Conservation (phyloP, 305 asterid genomes). For the Solanum chacoense region DNA sequence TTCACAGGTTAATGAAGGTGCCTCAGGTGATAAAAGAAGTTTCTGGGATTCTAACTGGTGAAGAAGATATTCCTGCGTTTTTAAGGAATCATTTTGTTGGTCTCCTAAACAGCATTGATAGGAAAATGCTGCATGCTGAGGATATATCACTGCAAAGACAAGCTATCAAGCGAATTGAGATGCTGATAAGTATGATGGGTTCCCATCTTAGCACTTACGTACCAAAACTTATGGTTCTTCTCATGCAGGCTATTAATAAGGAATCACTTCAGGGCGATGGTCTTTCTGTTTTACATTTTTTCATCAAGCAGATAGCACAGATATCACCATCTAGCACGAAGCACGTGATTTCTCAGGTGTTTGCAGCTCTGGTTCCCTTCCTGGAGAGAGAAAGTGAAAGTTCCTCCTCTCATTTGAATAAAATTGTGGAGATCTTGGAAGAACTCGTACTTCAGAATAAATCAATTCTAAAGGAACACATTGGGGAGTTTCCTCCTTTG, state of each 20-base stretch:
- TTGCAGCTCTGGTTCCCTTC: slow-evolving; percentile 93
- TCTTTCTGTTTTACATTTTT: slow-evolving; percentile 70
- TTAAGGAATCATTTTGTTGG: slow-evolving; percentile 79
- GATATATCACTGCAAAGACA: slow-evolving; percentile 68
- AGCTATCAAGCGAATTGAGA: slow-evolving; percentile 77
- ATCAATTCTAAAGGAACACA: slow-evolving; percentile 55
- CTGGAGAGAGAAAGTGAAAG: slow-evolving; percentile 64
- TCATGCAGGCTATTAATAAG: slow-evolving; percentile 85
- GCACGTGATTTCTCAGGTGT: slow-evolving; percentile 90
- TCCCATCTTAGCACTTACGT: slow-evolving; percentile 83
- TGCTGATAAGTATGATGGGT: slow-evolving; percentile 86
- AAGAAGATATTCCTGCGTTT: slow-evolving; percentile 83
- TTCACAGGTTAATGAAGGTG: slow-evolving; percentile 70
- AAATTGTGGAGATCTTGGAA: slow-evolving; percentile 84
- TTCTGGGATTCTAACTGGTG: slow-evolving; percentile 65
- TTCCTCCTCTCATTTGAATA: slow-evolving; percentile 38
- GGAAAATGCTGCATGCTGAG: slow-evolving; percentile 87
- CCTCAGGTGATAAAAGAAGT: slow-evolving; percentile 77
- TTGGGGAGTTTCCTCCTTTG: slow-evolving; percentile 83
- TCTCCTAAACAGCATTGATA: slow-evolving; percentile 78
- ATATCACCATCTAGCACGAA: slow-evolving; percentile 85
- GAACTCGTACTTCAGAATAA: slow-evolving; percentile 82
- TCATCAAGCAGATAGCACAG: slow-evolving; percentile 66
- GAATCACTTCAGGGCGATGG: slow-evolving; percentile 81
- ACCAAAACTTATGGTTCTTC: slow-evolving; percentile 97